phyloP scores from a whole-genome alignment of 306 rosid genomes.

The Lathyrus sativus region DNA sequence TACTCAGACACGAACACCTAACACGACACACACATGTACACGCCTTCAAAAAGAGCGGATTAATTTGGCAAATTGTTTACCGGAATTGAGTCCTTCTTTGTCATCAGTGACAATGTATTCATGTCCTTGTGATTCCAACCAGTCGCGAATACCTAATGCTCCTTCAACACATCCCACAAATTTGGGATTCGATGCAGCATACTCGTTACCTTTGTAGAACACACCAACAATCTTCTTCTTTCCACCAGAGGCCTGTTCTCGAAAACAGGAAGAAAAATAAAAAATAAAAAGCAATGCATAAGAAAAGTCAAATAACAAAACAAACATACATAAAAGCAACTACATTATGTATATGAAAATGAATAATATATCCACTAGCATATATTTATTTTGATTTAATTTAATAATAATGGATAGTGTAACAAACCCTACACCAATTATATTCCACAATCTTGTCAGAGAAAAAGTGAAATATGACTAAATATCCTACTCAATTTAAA shows the following conservation, averaged over 20 bases:
- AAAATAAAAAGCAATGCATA: not conserved
- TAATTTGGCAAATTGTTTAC: slow-evolving; percentile 39
- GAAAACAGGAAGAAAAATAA: not conserved
- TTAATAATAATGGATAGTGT: not conserved
- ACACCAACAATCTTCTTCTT: slow-evolving; percentile 95
- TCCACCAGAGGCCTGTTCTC: slow-evolving; percentile 37
- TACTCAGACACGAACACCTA: not conserved
- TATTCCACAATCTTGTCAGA: not conserved
- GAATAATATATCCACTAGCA: not conserved
- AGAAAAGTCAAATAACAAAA: not conserved
- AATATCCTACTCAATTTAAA: not conserved
- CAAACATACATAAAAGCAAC: not conserved
- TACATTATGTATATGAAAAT: too few relatives aligned
- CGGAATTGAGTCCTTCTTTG: slow-evolving; percentile 83
- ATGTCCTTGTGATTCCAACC: slow-evolving; percentile 96
- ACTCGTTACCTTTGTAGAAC: slow-evolving; percentile 87
- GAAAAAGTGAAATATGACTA: not conserved
- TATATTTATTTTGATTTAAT: not conserved
- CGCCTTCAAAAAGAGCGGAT: not conserved
- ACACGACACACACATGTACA: not conserved
- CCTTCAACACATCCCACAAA: slow-evolving; percentile 90
- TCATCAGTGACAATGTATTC: slow-evolving; percentile 91
- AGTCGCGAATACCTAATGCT: slow-evolving; percentile 80
- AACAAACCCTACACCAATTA: not conserved
- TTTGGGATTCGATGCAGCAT: slow-evolving; percentile 78